phyloP scores from a whole-genome alignment of 441 rosid genomes.

The Syzygium malaccense region DNA sequence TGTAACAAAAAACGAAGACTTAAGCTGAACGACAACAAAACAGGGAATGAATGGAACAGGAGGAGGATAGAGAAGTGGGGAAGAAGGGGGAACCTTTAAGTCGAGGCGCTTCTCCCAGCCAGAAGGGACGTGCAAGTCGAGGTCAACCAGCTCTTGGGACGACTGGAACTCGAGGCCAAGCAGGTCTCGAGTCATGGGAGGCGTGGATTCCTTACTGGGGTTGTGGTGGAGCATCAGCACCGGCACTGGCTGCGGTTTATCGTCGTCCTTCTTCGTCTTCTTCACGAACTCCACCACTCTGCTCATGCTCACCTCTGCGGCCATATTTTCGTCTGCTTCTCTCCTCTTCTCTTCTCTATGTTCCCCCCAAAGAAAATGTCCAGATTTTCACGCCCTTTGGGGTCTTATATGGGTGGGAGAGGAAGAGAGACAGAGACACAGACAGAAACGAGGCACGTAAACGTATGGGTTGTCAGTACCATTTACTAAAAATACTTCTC shows the following conservation, averaged over 20 bases:
- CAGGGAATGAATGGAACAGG: neutral
- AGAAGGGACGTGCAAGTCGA: conserved; percentile 67
- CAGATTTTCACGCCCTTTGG: neutral
- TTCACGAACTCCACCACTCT: conserved; percentile 5
- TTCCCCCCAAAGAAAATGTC: neutral
- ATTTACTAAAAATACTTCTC: neutral
- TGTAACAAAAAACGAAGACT: neutral
- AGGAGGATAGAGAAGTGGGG: conserved; percentile 10
- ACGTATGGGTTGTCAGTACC: neutral
- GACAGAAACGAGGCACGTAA: neutral
- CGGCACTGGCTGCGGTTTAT: neutral
- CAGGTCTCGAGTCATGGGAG: conserved; percentile 41
- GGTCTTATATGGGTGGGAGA: neutral
- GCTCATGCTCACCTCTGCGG: conserved; percentile 62
- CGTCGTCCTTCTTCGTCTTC: neutral
- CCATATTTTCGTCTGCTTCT: conserved; percentile 23
- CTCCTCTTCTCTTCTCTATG: neutral
- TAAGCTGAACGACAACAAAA: neutral
- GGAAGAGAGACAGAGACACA: neutral
- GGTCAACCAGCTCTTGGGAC: conserved; percentile 58
- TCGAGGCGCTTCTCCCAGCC: conserved; percentile 96
- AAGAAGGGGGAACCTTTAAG: conserved; percentile 41
- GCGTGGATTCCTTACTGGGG: neutral
- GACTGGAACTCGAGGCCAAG: conserved; percentile 44
- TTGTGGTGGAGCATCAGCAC: neutral